Conservation (phyloP, 2,329 filamentous ascomycete species). For the Sphaceloma murrayae region DNA sequence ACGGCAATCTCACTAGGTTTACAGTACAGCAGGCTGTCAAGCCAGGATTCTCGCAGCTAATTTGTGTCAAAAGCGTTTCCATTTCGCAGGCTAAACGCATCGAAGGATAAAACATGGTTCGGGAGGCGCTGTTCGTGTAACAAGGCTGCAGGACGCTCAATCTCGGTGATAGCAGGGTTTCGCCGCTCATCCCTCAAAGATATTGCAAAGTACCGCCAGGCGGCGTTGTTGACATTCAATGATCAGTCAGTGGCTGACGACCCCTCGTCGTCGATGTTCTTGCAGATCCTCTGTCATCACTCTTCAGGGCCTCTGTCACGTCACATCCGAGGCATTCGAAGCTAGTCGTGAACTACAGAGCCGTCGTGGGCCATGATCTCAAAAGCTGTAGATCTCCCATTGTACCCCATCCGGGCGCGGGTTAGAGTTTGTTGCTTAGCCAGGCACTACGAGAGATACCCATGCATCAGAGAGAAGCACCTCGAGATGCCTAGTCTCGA, state of each 20-base stretch:
- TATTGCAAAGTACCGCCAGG: too few species aligned
- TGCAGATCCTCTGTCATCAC: constrained; percentile 10
- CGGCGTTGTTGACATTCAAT: too few species aligned
- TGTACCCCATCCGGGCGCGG: constrained; percentile 10
- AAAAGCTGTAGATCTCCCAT: constrained; percentile 8
- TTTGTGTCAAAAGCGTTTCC: constrained; percentile 9
- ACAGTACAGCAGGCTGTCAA: neutral
- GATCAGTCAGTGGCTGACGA: neutral
- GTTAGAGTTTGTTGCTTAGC: constrained; percentile 5
- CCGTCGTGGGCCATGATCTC: constrained; percentile 7
- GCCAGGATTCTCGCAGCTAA: constrained; percentile 9
- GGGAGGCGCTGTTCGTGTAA: constrained; percentile 8
- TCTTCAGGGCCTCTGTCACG: neutral
- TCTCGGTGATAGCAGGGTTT: constrained; percentile 13
- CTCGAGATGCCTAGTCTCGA: too few species aligned
- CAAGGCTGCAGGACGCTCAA: constrained; percentile 5
- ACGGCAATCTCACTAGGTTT: too few species aligned
- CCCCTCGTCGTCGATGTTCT: neutral
- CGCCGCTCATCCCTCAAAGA: too few species aligned
- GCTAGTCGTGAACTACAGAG: neutral
- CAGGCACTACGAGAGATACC: neutral
- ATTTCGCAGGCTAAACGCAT: constrained; percentile 1
- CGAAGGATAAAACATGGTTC: constrained; percentile 5
- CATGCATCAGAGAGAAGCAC: too few species aligned
- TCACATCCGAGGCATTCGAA: constrained; percentile 8